phyloP scores from a whole-genome alignment of 2,329 filamentous ascomycete genomes.

The Colletotrichum sublineola region DNA sequence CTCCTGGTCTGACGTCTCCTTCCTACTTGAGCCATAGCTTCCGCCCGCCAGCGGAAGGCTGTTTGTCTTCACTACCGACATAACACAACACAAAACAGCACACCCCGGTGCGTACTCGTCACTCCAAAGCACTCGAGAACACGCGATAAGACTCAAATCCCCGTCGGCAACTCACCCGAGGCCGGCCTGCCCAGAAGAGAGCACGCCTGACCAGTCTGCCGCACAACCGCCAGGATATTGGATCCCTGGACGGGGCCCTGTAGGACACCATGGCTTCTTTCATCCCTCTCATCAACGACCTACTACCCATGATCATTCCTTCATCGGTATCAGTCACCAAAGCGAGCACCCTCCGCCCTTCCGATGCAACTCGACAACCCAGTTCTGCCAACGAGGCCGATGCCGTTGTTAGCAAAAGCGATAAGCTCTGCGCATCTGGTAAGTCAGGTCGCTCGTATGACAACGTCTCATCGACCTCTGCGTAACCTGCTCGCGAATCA shows the following conservation, averaged over 20 bases:
- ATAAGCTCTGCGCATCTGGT: slow-evolving; percentile 77
- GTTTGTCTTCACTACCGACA: slow-evolving; percentile 16
- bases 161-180: slow-evolving; percentile 25
- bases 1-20: slow-evolving; percentile 37
- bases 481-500: slow-evolving; percentile 10
- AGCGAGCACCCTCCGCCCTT: slow-evolving; percentile 45
- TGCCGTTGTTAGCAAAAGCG: slow-evolving; percentile 74
- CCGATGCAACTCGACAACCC: slow-evolving; percentile 56
- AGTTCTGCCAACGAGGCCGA: slow-evolving; percentile 54
- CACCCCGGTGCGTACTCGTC: slow-evolving; percentile 14
- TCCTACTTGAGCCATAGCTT: slow-evolving; percentile 42
- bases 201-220: slow-evolving; percentile 8
- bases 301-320: slow-evolving; percentile 71
- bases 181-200: slow-evolving; percentile 23
- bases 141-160: background rate
- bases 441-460: slow-evolving; percentile 48
- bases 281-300: slow-evolving; percentile 68
- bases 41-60: slow-evolving; percentile 29
- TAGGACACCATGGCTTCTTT: slow-evolving; percentile 62
- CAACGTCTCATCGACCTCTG: slow-evolving; percentile 7
- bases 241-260: slow-evolving; percentile 12
- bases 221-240: background rate
- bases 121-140: slow-evolving; percentile 2
- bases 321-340: slow-evolving; percentile 69
- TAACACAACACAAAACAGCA: slow-evolving; percentile 2